Conservation (phyloP, 139 green algal species). For the Chlorella ohadii region DNA sequence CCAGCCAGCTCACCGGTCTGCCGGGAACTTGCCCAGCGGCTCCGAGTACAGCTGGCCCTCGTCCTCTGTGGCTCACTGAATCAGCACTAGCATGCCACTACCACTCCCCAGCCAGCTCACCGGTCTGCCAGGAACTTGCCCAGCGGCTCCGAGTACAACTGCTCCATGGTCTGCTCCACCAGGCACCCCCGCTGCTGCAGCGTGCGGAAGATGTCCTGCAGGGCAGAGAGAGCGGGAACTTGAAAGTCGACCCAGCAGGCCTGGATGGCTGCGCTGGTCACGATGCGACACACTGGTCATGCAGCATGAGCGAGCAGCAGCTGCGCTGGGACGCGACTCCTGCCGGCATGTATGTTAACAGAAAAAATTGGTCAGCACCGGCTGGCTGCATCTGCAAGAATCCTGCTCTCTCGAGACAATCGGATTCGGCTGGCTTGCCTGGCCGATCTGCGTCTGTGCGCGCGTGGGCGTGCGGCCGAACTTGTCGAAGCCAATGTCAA, state of each 20-base stretch:
- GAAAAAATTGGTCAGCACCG: too few species aligned
- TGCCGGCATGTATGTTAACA: too few species aligned
- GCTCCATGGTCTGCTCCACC: slow-evolving; percentile 80
- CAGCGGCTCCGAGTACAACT: slow-evolving; percentile 85
- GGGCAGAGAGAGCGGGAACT: not conserved
- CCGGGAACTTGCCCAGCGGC: slow-evolving; percentile 36
- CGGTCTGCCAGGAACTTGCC: slow-evolving; percentile 32
- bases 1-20: not conserved
- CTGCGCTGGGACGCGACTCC: too few species aligned
- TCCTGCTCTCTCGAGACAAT: too few species aligned
- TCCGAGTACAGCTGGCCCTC: slow-evolving; percentile 90
- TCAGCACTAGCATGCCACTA: not conserved
- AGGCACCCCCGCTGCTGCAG: slow-evolving; percentile 59
- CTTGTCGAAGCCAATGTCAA: slow-evolving; percentile 95
- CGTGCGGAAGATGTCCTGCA: slow-evolving; percentile 71
- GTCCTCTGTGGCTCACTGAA: not conserved
- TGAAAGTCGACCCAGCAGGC: not conserved
- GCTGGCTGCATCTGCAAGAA: too few species aligned
- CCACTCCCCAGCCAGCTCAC: too few species aligned
- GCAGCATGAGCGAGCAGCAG: too few species aligned
- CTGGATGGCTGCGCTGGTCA: too few species aligned
- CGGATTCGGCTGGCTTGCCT: slow-evolving; percentile 43
- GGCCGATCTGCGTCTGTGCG: slow-evolving; percentile 75
- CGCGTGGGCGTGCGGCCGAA: slow-evolving; percentile 93
- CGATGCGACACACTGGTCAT: too few species aligned